These are phyloP conservation scores for Tolypocladium album DNA, from an alignment of 2,329 filamentous ascomycete species.

Conservation along the genomic window DNA sequence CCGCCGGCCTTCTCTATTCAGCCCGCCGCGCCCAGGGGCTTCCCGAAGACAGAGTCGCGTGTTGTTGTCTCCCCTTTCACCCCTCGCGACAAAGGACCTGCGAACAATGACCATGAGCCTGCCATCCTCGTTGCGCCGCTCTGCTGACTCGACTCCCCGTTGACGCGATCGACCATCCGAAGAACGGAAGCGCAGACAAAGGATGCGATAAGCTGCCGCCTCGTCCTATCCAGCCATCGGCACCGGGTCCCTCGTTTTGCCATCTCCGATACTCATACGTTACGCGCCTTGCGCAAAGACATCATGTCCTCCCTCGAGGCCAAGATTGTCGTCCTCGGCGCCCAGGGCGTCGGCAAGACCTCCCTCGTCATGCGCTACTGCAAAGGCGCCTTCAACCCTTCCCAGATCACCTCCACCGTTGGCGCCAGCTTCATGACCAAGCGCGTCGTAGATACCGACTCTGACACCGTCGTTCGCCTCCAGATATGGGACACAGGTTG, in stretches of 20 bases:
- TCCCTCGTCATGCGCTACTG: constrained; percentile 68
- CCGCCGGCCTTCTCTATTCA: neutral
- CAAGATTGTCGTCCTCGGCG: constrained; percentile 72
- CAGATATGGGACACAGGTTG: constrained; percentile 90
- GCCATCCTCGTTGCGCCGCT: neutral
- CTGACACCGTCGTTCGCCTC: constrained; percentile 76
- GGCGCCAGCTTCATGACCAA: constrained; percentile 74
- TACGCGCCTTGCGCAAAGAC: neutral
- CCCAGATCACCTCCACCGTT: constrained; percentile 58
- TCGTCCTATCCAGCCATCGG: neutral
- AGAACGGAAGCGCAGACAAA: neutral
- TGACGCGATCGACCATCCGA: neutral
- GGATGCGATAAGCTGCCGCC: constrained; percentile 1
- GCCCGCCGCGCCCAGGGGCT: neutral
- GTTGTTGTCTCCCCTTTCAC: neutral
- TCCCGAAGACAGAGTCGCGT: neutral
- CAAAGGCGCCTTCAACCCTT: constrained; percentile 58
- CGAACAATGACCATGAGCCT: neutral
- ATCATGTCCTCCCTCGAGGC: constrained; percentile 57
- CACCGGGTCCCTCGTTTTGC: neutral
- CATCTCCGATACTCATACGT: neutral
- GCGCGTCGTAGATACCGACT: constrained; percentile 71
- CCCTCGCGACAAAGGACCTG: neutral
- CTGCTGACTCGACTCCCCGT: neutral
- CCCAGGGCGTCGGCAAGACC: constrained; percentile 72